Evolutionary conservation across 352 stramenopile species (phyloP), one percentile per base, ranked within the genome.

Genomic region (Phytophthora podocarpi): DNA sequence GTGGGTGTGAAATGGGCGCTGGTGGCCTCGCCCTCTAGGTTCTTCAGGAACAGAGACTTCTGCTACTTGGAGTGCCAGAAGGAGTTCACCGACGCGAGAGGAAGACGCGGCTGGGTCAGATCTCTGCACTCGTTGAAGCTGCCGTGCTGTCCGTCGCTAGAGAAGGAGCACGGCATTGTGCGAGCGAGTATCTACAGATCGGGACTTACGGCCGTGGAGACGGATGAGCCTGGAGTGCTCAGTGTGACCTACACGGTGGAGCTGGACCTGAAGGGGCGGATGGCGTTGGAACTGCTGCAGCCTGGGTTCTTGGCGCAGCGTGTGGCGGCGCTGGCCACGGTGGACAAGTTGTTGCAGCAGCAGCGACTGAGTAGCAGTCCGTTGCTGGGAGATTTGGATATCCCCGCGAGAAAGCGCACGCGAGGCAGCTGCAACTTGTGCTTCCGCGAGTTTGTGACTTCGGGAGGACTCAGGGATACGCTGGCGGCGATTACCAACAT

Each of bases 21-120:
- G 4, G 76, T 91, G 15, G 79, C 87, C n/a, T 87, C 81, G 6
- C 86, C 86, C 1, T 89, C 77, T 2, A 74, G 74, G 24, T 63
- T 91, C 40, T 95, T 93, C 39, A 70, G 83, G 12, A 85, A 89
- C 52, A 67, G 84, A 49, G 86, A 95, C 43, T 91, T 95, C 21
- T 95, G 86, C 60, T 95, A 90, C 63, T 67, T 95, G 28, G 85
- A 95, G 70, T 93, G 82, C 53, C 86, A 93, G 35, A 91, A 95
- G 39, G 84, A 95, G 49, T 93, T 95, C 56, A 77, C 61, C 4
- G 85, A 94, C 47, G 56, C 74, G 1, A 52, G 67, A 26, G 87
- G 87, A 15, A 59, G 78, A n/a, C 51, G 74, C 1, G 81, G 81
- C 9, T 90, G 77, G 76, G 81, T 86, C 16, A 45, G 77, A 10